Evolutionary conservation across 2,329 filamentous ascomycete species (phyloP).

Genomic region (Hysterium pulicare): DNA sequence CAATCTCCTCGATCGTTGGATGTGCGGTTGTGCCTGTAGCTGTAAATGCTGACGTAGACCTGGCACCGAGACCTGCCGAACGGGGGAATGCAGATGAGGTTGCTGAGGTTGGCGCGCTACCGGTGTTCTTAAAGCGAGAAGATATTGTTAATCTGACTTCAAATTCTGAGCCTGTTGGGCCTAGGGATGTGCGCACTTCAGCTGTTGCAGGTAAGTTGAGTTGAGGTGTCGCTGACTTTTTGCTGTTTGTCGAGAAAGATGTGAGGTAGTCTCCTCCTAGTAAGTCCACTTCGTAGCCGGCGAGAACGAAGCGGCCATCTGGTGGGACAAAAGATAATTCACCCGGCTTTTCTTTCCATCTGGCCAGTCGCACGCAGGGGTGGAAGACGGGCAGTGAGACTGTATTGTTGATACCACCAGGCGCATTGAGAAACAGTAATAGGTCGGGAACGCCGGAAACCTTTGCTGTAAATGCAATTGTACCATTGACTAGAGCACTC

Average conservation of each 20-base stretch:
- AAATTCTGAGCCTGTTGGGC: conserved; percentile 74
- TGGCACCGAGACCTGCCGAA: conserved; percentile 24
- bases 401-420: conserved; percentile 65
- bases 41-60: conserved; percentile 33
- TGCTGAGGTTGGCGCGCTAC: conserved; percentile 18
- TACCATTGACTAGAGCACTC: conserved; percentile 83
- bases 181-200: conserved; percentile 78
- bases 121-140: conserved; percentile 41
- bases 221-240: conserved; percentile 40
- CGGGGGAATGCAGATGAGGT: conserved; percentile 37
- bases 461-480: conserved; percentile 91
- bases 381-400: conserved; percentile 93
- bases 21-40: conserved; percentile 33
- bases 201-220: conserved; percentile 79
- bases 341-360: conserved; percentile 84
- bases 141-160: conserved; percentile 76
- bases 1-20: conserved; percentile 66
- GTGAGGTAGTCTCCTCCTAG: conserved; percentile 62
- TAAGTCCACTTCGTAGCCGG: conserved; percentile 90
- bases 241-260: conserved; percentile 23
- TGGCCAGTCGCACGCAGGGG: conserved; percentile 85
- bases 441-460: conserved; percentile 93
- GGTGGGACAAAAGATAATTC: conserved; percentile 95
- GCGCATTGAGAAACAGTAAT: conserved; percentile 73
- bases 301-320: conserved; percentile 88